Evolutionary conservation across 345 rosid species (phyloP), one percentile per base, ranked within the genome.

Genomic region (Pistacia vera): DNA sequence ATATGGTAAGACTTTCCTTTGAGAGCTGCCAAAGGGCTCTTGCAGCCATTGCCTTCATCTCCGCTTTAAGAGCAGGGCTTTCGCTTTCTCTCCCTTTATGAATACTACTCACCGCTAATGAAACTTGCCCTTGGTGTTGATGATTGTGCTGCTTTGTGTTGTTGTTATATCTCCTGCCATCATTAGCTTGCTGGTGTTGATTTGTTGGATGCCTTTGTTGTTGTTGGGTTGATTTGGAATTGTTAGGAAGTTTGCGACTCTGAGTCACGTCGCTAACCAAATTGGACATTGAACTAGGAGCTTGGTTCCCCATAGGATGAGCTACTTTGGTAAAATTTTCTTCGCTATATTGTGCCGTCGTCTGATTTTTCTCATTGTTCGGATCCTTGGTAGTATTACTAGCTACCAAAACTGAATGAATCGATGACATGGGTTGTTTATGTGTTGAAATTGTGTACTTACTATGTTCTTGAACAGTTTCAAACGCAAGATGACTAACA

Each of bases 21-120:
- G 90, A 75, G 65, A 90, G 91, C 68, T 83, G 89, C 92, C 95
- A 89, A 0, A 92, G 84, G 0, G 93, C 97, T 70, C 87, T 83
- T 9, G 95, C 93, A 2, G 93, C 97, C 95, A 92, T 89, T 44
- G 91, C 91, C 62, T 89, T 92, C 93, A 92, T 90, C 75, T 86
- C 80, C n/a, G 89, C 88, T 77, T 92, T 90, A 2, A 88, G 87
- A 0, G 64, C 79, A 7, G 92, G 85, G 75, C 89, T 91, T 59
- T 89, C 92, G 2, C 17, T 77, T 75, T 89, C 95, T 78, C 93
- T 83, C 11, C 89, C 88, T 22, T 90, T 90, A 41, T 5, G 6
- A 20, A 87, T 86, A 72, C 93, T 92, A 22, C 85, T 85, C 41
- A 91, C 95, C 0, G 81, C 60, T 28, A 90, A 73, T 3, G 91